Base-by-base conservation (phyloP, 176 grass and related monocot genomes). In the Aegilops longissima region DNA sequence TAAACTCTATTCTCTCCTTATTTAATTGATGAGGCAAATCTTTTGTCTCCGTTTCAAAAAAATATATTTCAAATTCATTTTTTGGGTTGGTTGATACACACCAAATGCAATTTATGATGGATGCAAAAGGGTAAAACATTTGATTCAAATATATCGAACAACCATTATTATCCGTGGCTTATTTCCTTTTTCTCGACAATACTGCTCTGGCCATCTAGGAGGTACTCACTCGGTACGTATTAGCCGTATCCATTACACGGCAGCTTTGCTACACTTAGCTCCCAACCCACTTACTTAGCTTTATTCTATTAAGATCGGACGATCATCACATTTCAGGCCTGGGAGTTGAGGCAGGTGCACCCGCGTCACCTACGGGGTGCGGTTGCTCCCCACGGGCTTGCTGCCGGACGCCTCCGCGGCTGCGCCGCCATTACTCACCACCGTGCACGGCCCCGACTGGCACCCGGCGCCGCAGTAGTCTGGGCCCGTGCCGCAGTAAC, bases 391-490 rank as follows among this genome's bases (percentile, higher is more conserved):
- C 31, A 20, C 33, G 33, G 66, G 33, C 16, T 70, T 18, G 17
- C 33, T 16, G 66, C 16, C 66, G 66, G 66, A 17, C 31, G 66
- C 16, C 66, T 69, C 0, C 78, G 18, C 65, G 0, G 20, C 1
- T 16, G 42, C 9, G 1, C 18, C 12, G 12, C 52, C 23, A 5
- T 2, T 13, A 0, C 73, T 49, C 4, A 0, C 4, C 8, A 33
- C 25, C 66, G 24, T 69, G 74, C 91, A 93, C 39, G 87, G 91
- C 2, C 84, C 85, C 8, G 21, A 66, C n/a, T 36, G 70, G 85
- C 91, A 93, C 51, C 91, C 90, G 0, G 11, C 8, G 39, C 86
- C 78, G 14, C 86, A 88, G 82, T 92, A 92, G 33, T 16, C 51
- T 12, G 9, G 30, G 18, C 16, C 13, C 17, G 2, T 27, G 82